These are phyloP conservation scores for Phytophthora sp. DNA, from an alignment of 352 stramenopile genomes.

Conservation along the genomic window DNA sequence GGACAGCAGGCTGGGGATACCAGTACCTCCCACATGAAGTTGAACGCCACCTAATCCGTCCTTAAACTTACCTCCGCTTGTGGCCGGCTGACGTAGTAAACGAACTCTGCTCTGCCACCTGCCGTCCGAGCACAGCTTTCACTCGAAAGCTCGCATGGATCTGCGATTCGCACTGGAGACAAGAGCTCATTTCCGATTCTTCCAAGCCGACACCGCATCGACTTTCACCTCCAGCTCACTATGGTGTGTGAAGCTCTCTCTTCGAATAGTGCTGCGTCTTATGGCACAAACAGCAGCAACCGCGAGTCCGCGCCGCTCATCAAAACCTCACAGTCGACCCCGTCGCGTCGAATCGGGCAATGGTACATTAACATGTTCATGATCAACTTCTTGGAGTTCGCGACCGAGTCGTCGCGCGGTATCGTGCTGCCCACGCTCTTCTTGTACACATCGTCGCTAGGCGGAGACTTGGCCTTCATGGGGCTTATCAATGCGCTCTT, in stretches of 20 bases:
- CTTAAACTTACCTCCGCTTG: background rate
- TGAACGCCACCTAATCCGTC: constrained; percentile 23
- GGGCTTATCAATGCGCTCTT: constrained; percentile 77
- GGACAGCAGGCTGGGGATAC: constrained; percentile 19
- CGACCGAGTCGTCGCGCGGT: constrained; percentile 71
- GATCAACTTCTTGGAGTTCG: constrained; percentile 85
- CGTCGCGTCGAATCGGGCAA: constrained; percentile 39
- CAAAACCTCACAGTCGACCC: constrained; percentile 37
- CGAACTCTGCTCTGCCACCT: constrained; percentile 3
- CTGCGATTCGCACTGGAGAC: constrained; percentile 2
- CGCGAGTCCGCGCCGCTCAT: constrained; percentile 30
- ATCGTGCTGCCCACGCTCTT: constrained; percentile 82
- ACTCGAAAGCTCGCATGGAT: constrained; percentile 7
- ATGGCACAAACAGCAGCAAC: constrained; percentile 11
- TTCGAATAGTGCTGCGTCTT: constrained; percentile 15
- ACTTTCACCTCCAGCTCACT: background rate
- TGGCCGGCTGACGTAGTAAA: too few species aligned
- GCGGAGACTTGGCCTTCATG: constrained; percentile 76
- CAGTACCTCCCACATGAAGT: too few species aligned
- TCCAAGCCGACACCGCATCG: background rate
- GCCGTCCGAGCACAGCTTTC: background rate
- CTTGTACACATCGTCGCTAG: constrained; percentile 78
- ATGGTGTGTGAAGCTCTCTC: constrained; percentile 33
- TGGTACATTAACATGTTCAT: constrained; percentile 82
- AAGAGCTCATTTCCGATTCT: constrained; percentile 34